Conservation (phyloP, 345 rosid species). For the Boechera retrofracta region DNA sequence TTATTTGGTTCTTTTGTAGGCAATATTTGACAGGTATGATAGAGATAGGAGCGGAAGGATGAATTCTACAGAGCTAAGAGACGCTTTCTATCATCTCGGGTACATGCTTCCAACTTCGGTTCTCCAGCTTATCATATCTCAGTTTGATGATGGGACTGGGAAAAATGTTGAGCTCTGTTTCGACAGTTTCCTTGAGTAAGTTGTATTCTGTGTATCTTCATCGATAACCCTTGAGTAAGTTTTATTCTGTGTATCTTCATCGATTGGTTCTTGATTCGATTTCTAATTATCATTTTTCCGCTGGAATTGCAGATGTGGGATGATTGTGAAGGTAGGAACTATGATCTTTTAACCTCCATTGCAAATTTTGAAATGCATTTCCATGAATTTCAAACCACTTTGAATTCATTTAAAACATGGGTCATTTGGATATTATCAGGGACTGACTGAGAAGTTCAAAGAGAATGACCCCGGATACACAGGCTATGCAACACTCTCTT, state of each 20-base stretch:
- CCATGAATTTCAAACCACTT: not conserved
- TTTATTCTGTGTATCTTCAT: constrained; percentile 4
- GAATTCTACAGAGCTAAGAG: constrained; percentile 60
- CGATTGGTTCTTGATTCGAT: not conserved
- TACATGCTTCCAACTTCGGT: constrained; percentile 68
- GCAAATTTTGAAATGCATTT: not conserved
- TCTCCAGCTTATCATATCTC: constrained; percentile 57
- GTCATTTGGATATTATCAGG: constrained; percentile 47
- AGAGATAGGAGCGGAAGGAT: constrained; percentile 71
- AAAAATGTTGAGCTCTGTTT: constrained; percentile 56
- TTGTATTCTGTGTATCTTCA: constrained; percentile 9
- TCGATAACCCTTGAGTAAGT: constrained; percentile 57
- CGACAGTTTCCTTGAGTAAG: constrained; percentile 73
- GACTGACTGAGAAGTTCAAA: constrained; percentile 72
- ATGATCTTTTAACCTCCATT: not conserved
- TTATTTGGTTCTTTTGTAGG: constrained; percentile 41
- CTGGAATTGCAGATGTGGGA: constrained; percentile 64
- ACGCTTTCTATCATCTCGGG: constrained; percentile 66
- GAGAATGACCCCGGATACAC: constrained; percentile 59
- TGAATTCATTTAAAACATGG: not conserved
- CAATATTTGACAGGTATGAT: constrained; percentile 67
- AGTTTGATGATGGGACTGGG: constrained; percentile 60
- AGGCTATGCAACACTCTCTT: constrained; percentile 57
- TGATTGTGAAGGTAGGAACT: constrained; percentile 71
- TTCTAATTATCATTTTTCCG: constrained; percentile 12